These are phyloP conservation scores for Plasmodium gonderi DNA, from an alignment of 169 alveolate species.

Conservation along the genomic window DNA sequence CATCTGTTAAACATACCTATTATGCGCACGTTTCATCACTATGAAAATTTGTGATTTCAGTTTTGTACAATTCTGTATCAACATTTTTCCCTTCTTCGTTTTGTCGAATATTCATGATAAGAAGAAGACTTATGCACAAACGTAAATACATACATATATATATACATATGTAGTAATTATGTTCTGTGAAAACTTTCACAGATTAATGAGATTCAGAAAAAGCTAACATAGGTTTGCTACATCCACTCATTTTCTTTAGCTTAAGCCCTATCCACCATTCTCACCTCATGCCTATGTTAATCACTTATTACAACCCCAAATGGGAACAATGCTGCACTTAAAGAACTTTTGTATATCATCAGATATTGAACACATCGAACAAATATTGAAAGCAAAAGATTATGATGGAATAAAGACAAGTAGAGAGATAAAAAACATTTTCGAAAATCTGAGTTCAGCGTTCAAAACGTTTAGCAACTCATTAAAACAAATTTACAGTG, in stretches of 20 bases:
- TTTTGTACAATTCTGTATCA: neutral
- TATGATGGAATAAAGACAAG: conserved; percentile 56
- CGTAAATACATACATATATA: neutral
- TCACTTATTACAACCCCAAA: neutral
- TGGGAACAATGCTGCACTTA: conserved; percentile 61
- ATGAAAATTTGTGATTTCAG: neutral
- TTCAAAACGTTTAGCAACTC: conserved; percentile 41
- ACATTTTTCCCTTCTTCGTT: neutral
- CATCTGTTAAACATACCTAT: neutral
- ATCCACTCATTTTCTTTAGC: too few species aligned
- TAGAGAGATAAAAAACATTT: conserved; percentile 39
- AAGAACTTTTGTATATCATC: conserved; percentile 39
- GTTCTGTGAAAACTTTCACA: too few species aligned
- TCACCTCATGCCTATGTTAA: too few species aligned
- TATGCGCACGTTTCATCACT: neutral
- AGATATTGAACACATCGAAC: conserved; percentile 49
- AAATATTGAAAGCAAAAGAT: conserved; percentile 37
- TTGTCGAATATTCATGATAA: neutral
- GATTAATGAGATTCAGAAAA: too few species aligned
- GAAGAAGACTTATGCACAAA: neutral
- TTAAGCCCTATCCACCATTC: too few species aligned
- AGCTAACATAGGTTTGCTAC: too few species aligned
- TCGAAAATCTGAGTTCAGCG: conserved; percentile 39
- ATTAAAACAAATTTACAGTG: conserved; percentile 42
- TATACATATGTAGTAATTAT: neutral